Evolutionary conservation across 192 early-diverging fungal genomes (phyloP).

Genomic region (Coemansia guatemalensis): DNA sequence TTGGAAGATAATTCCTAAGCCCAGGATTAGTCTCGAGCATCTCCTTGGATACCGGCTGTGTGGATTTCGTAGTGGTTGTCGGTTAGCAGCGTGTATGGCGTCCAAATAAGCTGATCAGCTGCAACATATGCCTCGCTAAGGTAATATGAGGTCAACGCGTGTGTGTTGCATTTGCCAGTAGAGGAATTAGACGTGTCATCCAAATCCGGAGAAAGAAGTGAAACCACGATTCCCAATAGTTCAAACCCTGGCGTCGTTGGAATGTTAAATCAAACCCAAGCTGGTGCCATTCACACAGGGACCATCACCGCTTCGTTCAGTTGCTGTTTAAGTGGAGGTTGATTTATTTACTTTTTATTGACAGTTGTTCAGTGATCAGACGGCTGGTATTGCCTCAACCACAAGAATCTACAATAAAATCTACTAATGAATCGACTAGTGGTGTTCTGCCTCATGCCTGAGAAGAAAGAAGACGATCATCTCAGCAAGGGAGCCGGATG

Average conservation of each 20-base stretch:
- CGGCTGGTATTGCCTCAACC: too few relatives aligned
- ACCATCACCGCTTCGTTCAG: too few relatives aligned
- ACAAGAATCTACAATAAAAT: too few relatives aligned
- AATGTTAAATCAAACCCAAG: constrained; percentile 12
- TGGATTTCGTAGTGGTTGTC: neutral
- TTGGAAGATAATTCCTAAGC: neutral
- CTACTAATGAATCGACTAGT: too few relatives aligned
- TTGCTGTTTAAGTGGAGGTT: too few relatives aligned
- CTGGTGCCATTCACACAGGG: constrained; percentile 4
- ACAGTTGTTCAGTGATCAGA: too few relatives aligned
- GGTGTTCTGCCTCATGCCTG: too few relatives aligned
- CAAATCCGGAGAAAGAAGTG: neutral
- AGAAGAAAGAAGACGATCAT: too few relatives aligned
- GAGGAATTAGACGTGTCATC: neutral
- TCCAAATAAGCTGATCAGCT: constrained; percentile 11
- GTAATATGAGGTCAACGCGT: constrained; percentile 1
- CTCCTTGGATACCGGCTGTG: neutral
- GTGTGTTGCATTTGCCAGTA: neutral
- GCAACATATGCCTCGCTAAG: constrained; percentile 1
- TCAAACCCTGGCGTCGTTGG: neutral
- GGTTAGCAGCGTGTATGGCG: constrained; percentile 9
- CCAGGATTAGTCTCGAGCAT: neutral
- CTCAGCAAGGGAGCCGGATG: too few relatives aligned
- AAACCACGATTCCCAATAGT: constrained; percentile 8
- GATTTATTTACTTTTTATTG: too few relatives aligned